A percentile compares a stretch with the other conserved stretches of the same genome.
Evolutionary conservation across 352 stramenopile species (phyloP).

Genomic region (Globisporangium cederbergense): DNA sequence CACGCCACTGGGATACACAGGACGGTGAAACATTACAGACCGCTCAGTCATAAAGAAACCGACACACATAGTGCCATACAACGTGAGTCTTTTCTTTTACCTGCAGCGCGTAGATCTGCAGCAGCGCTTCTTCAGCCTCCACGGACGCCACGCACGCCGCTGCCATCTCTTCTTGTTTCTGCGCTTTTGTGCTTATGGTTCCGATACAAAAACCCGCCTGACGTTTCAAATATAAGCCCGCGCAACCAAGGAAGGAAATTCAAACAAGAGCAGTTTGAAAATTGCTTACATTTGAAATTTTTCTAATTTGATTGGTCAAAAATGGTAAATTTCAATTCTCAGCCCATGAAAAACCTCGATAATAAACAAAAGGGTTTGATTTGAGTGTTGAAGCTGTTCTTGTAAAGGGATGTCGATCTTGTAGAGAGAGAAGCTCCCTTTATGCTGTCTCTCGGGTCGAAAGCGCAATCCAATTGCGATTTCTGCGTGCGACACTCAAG

Average conservation of each 20-base stretch:
- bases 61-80: not conserved
- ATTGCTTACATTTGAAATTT: no score
- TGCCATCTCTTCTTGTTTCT: conserved; percentile 21
- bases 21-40: not conserved
- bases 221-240: not conserved
- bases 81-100: conserved; percentile 16
- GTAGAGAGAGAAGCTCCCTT: conserved; percentile 27
- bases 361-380: conserved; percentile 2
- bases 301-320: no score
- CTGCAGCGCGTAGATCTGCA: conserved; percentile 63
- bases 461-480: conserved; percentile 1
- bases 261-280: no score
- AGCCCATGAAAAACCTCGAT: not conserved
- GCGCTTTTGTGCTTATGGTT: not conserved
- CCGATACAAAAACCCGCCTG: not conserved
- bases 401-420: conserved; percentile 21
- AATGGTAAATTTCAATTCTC: no score
- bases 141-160: conserved; percentile 13
- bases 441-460: conserved; percentile 4
- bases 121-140: conserved; percentile 47
- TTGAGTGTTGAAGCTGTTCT: conserved; percentile 36
- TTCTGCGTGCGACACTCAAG: conserved; percentile 9
- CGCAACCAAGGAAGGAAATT: no score
- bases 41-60: not conserved
- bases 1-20: conserved; percentile 38